Base-by-base conservation (phyloP, 192 early-diverging fungal genomes). In the Physocladia obscura region DNA sequence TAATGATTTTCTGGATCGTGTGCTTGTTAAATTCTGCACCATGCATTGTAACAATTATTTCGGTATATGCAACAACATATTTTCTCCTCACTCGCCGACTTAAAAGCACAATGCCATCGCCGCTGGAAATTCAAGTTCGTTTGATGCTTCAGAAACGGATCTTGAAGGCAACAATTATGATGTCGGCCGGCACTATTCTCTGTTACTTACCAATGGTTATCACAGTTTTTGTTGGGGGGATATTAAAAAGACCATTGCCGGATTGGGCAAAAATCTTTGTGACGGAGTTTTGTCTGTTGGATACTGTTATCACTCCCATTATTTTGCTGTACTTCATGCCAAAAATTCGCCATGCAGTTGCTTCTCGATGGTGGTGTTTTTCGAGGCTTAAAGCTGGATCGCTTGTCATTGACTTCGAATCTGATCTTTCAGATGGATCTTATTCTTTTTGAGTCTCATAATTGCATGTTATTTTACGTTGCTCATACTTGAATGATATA, bases 291-390 rank as follows among this genome's bases (percentile, higher is more conserved):
- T 30, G 31, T 11, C 32, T 26, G 30, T 29, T 59, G 34, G 57
- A 59, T 59, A 17, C 24, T 30, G 31, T 29, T 30, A 17, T 59
- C 32, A 59, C 57, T 11, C 57, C 57, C 0, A 36, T 13, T 0
- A 2, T 59, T 11, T 30, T 59, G 29, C 24, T 59, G 57, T 59
- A 59, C 27, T 59, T 35, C 37, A n/a, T n/a, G n/a, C n/a, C n/a
- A n/a, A n/a, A n/a, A n/a, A n/a, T n/a, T n/a, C n/a, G n/a, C n/a
- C n/a, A n/a, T n/a, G n/a, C n/a, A n/a, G n/a, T n/a, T n/a, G n/a
- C n/a, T n/a, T n/a, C n/a, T n/a, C n/a, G n/a, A n/a, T n/a, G n/a
- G n/a, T n/a, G n/a, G n/a, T n/a, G n/a, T n/a, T n/a, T n/a, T n/a
- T n/a, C n/a, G n/a, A n/a, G n/a, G n/a, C n/a, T n/a, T n/a, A n/a